phyloP scores from a whole-genome alignment of 2,329 filamentous ascomycete genomes.

The Fusarium acutatum region DNA sequence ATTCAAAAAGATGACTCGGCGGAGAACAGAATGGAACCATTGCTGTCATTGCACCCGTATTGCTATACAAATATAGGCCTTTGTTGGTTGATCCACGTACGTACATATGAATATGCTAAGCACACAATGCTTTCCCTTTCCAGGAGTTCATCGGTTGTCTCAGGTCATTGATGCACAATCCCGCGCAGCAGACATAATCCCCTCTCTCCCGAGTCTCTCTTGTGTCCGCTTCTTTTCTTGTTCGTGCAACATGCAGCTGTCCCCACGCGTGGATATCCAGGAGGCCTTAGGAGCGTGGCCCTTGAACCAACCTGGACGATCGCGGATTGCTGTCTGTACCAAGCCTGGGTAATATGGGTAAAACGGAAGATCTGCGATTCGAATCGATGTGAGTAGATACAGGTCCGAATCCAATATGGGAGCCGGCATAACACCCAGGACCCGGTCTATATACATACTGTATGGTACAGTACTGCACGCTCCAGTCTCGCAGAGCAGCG shows the following conservation, averaged over 20 bases:
- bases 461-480: neutral
- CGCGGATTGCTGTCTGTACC: slow-evolving; percentile 12
- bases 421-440: slow-evolving; percentile 23
- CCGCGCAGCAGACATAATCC: slow-evolving; percentile 26
- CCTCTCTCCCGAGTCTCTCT: slow-evolving; percentile 16
- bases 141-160: slow-evolving; percentile 32
- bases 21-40: slow-evolving; percentile 6
- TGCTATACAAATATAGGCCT: slow-evolving; percentile 20
- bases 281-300: slow-evolving; percentile 14
- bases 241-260: slow-evolving; percentile 36
- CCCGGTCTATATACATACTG: slow-evolving; percentile 22
- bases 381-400: slow-evolving; percentile 10
- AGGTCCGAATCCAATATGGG: neutral
- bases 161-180: slow-evolving; percentile 39
- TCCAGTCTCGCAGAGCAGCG: neutral
- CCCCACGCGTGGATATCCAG: slow-evolving; percentile 31
- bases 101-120: slow-evolving; percentile 37
- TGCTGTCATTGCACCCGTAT: slow-evolving; percentile 25
- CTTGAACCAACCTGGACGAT: slow-evolving; percentile 16
- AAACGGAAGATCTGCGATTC: slow-evolving; percentile 29
- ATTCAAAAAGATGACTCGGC: slow-evolving; percentile 3
- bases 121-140: slow-evolving; percentile 35
- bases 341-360: slow-evolving; percentile 5
- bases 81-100: slow-evolving; percentile 35
- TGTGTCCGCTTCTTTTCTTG: slow-evolving; percentile 22